Evolutionary conservation across 257 asterid species (phyloP).

Genomic region (Jacaranda copaia): DNA sequence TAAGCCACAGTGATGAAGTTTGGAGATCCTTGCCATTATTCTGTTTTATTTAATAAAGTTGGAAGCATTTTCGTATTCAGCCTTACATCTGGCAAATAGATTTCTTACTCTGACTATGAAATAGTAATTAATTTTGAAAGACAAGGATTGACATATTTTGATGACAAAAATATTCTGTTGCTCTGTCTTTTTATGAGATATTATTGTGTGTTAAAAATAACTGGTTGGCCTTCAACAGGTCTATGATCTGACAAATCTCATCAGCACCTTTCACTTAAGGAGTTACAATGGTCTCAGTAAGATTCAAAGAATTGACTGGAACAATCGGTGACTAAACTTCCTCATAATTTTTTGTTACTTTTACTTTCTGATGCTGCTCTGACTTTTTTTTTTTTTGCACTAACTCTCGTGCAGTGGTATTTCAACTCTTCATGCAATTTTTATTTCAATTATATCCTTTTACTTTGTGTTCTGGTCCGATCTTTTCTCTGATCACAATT

Average conservation of each 20-base stretch:
- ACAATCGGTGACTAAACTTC: conserved; percentile 60
- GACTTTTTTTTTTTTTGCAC: conserved; percentile 31
- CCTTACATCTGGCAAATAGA: too few species aligned
- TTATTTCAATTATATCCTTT: conserved; percentile 54
- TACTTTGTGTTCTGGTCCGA: conserved; percentile 73
- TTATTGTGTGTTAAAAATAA: conserved; percentile 7
- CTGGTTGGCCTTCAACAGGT: conserved; percentile 45
- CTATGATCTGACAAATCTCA: conserved; percentile 65
- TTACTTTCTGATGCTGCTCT: conserved; percentile 40
- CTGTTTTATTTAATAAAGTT: too few species aligned
- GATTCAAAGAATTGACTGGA: conserved; percentile 70
- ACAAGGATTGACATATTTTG: too few species aligned
- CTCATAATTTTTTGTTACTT: not conserved
- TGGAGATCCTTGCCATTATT: too few species aligned
- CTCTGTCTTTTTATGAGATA: not conserved
- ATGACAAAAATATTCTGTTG: too few species aligned
- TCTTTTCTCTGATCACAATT: conserved; percentile 57
- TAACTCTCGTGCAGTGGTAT: conserved; percentile 59
- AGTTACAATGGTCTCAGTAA: conserved; percentile 63
- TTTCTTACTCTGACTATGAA: too few species aligned
- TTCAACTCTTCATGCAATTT: conserved; percentile 72
- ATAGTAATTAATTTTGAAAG: too few species aligned
- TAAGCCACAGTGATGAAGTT: too few species aligned
- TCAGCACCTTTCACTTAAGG: conserved; percentile 66
- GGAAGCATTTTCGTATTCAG: too few species aligned